These are phyloP conservation scores for Erysiphe neolycopersici DNA, from an alignment of 2,329 filamentous ascomycete genomes.

Conservation along the genomic window DNA sequence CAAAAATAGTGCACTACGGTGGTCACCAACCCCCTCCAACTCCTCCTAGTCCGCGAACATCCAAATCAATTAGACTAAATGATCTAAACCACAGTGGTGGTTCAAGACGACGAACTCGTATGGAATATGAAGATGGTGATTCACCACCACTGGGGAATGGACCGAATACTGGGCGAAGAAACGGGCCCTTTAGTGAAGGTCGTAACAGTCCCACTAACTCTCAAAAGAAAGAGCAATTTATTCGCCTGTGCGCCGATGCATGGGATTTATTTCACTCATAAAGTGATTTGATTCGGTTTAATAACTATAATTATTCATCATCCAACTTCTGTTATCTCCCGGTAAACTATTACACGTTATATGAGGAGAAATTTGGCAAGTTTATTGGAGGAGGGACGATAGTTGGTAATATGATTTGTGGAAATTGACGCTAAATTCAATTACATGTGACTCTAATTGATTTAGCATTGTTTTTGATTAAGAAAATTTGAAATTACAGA, in stretches of 20 bases:
- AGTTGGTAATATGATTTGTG: too few relatives aligned
- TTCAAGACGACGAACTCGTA: constrained; percentile 49
- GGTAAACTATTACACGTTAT: too few relatives aligned
- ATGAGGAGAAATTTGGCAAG: too few relatives aligned
- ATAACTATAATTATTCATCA: too few relatives aligned
- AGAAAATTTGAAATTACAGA: too few relatives aligned
- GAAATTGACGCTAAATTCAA: too few relatives aligned
- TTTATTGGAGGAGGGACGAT: too few relatives aligned
- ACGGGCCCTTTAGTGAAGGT: constrained; percentile 52
- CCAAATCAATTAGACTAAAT: constrained; percentile 9
- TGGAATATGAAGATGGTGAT: constrained; percentile 81
- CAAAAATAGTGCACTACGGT: constrained; percentile 85
- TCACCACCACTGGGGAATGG: constrained; percentile 64
- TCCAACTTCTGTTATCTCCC: too few relatives aligned
- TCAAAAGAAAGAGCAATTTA: constrained; percentile 79
- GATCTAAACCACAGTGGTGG: constrained; percentile 19
- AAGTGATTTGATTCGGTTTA: background rate
- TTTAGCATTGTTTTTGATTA: too few relatives aligned
- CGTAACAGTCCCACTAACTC: constrained; percentile 64
- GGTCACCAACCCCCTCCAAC: constrained; percentile 69
- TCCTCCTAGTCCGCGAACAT: constrained; percentile 28
- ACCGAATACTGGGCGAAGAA: constrained; percentile 27
- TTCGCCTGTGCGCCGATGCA: constrained; percentile 60
- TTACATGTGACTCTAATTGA: too few relatives aligned
- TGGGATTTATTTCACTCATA: constrained; percentile 95